phyloP scores from a whole-genome alignment of 1,139 yeast species.

The Kodamaea fungicola region DNA sequence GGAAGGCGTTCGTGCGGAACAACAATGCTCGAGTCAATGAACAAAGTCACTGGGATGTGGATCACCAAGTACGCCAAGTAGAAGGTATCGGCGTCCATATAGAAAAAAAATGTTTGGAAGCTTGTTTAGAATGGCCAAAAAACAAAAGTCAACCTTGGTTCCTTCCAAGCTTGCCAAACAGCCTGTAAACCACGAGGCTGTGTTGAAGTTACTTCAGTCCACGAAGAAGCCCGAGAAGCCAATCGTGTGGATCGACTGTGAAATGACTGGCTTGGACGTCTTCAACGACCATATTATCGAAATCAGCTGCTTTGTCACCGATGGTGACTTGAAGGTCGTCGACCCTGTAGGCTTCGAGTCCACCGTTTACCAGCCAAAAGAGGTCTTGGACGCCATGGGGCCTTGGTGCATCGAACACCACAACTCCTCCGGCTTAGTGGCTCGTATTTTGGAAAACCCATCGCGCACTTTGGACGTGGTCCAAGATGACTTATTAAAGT shows the following conservation, averaged over 20 bases:
- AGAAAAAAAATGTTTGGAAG: background rate
- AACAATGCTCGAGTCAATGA: slow-evolving; percentile 71
- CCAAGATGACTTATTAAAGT: slow-evolving; percentile 58
- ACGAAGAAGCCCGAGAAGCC: slow-evolving; percentile 2
- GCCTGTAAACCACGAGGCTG: too few relatives aligned
- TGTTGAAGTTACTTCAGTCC: slow-evolving; percentile 3
- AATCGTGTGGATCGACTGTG: slow-evolving; percentile 80
- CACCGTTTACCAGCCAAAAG: slow-evolving; percentile 68
- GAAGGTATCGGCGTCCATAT: slow-evolving; percentile 17
- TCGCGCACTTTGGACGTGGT: slow-evolving; percentile 56
- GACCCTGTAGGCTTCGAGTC: slow-evolving; percentile 75
- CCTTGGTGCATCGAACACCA: slow-evolving; percentile 86
- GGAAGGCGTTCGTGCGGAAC: slow-evolving; percentile 53
- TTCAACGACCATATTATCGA: slow-evolving; percentile 76
- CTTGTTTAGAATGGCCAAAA: slow-evolving; percentile 2
- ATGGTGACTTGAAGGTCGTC: slow-evolving; percentile 66
- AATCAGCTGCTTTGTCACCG: slow-evolving; percentile 87
- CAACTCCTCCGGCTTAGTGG: slow-evolving; percentile 72
- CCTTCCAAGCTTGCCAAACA: too few relatives aligned
- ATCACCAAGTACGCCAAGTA: slow-evolving; percentile 36
- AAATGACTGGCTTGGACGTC: slow-evolving; percentile 90
- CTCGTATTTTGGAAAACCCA: slow-evolving; percentile 57
- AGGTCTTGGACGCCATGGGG: slow-evolving; percentile 68
- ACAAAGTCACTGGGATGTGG: slow-evolving; percentile 72
- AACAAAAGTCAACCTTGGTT: background rate